Evolutionary conservation across 352 stramenopile species (phyloP).

Genomic region (Globisporangium parvum): DNA sequence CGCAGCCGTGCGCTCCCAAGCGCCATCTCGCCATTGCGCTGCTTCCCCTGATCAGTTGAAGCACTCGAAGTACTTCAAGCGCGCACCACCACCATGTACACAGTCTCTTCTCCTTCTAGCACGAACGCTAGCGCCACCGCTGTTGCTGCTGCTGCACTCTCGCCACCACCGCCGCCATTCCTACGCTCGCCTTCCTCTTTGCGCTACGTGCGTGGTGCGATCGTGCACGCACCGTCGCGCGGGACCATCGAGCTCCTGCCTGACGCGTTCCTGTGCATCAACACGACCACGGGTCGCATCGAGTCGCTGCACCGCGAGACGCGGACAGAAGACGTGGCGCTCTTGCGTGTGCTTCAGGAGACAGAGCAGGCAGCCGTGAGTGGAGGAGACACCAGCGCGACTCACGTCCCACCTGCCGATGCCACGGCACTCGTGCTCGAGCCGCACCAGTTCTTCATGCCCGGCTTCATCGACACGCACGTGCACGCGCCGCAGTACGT

Average conservation of each 20-base stretch:
- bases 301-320: conserved; percentile 30
- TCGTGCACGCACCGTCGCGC: conserved; percentile 36
- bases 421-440: conserved; percentile 16
- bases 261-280: conserved; percentile 41
- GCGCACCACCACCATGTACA: no score
- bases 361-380: background rate
- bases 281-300: conserved; percentile 29
- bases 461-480: conserved; percentile 89
- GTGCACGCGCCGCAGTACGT: conserved; percentile 90
- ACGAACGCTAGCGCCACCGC: no score
- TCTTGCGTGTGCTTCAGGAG: conserved; percentile 5
- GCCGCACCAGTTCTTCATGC: conserved; percentile 65
- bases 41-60: no score
- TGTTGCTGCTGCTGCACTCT: no score
- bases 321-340: conserved; percentile 15
- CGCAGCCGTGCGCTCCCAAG: no score
- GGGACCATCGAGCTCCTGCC: conserved; percentile 31
- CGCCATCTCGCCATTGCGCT: no score
- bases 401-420: background rate
- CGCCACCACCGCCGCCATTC: no score
- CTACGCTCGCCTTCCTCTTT: conserved; percentile 2
- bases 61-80: no score
- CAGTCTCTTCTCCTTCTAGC: no score
- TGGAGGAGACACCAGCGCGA: background rate
- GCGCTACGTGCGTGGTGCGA: conserved; percentile 33